Conservation (phyloP, 805 yeast species). For the Wickerhamomyces chaumierensis region DNA sequence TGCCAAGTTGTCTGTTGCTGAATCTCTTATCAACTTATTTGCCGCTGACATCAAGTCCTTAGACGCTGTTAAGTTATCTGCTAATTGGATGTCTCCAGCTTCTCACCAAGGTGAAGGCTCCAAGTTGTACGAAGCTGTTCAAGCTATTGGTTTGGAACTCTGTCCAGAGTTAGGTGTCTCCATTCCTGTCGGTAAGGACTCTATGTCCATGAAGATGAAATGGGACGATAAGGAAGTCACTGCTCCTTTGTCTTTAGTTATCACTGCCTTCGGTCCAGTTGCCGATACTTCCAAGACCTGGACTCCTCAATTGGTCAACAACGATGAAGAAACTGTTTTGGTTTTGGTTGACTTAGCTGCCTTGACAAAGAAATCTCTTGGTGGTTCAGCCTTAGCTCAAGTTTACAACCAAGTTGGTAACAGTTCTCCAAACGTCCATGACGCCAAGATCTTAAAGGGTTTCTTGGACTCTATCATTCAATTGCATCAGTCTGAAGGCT, state of each 20-base stretch:
- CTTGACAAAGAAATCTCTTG: slow-evolving; percentile 45
- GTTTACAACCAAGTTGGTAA: slow-evolving; percentile 84
- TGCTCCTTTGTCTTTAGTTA: slow-evolving; percentile 85
- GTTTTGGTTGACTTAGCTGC: slow-evolving; percentile 73
- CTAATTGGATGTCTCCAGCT: slow-evolving; percentile 99
- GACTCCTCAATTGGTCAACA: slow-evolving; percentile 73
- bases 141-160: slow-evolving; percentile 87
- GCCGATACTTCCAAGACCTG: slow-evolving; percentile 78
- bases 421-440: slow-evolving; percentile 73
- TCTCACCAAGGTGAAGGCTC: slow-evolving; percentile 92
- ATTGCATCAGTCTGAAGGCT: slow-evolving; percentile 49
- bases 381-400: slow-evolving; percentile 93
- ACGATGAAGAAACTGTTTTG: slow-evolving; percentile 43
- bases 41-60: slow-evolving; percentile 82
- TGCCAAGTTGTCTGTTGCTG: slow-evolving; percentile 93
- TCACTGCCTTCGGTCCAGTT: slow-evolving; percentile 90
- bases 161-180: slow-evolving; percentile 89
- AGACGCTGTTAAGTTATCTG: slow-evolving; percentile 74
- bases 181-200: slow-evolving; percentile 97
- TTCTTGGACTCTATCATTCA: slow-evolving; percentile 59
- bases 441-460: slow-evolving; percentile 47
- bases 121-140: slow-evolving; percentile 90
- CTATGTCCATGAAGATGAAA: slow-evolving; percentile 98
- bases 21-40: slow-evolving; percentile 73
- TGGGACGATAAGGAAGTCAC: slow-evolving; percentile 91